Conservation (phyloP, 495 filamentous ascomycete species). For the Talaromyces proteolyticus region DNA sequence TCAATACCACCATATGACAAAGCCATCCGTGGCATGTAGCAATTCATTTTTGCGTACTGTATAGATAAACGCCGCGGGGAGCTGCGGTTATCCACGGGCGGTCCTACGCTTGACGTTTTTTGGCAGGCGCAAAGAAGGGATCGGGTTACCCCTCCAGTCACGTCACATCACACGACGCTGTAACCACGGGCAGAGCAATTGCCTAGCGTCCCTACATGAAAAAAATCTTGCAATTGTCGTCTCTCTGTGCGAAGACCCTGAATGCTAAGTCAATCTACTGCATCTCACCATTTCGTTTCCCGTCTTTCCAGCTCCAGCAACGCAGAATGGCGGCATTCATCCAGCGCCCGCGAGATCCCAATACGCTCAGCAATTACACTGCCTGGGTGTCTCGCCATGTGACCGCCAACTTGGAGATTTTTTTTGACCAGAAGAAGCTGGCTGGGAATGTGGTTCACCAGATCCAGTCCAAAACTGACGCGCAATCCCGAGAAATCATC, state of each 20-base stretch:
- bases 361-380: constrained; percentile 87
- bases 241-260: background rate
- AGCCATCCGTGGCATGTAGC: no score
- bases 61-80: no score
- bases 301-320: background rate
- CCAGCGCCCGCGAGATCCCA: constrained; percentile 60
- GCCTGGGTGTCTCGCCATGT: constrained; percentile 78
- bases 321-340: constrained; percentile 20
- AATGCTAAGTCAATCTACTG: background rate
- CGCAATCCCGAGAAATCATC: constrained; percentile 64
- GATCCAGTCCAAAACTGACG: constrained; percentile 65
- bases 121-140: no score
- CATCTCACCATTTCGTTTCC: background rate
- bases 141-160: no score
- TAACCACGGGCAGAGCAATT: no score
- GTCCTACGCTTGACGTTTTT: no score
- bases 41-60: no score
- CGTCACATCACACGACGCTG: no score
- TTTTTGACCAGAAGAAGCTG: constrained; percentile 71
- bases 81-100: no score
- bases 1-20: no score
- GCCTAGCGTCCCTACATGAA: no score
- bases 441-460: constrained; percentile 68
- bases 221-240: background rate
- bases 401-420: constrained; percentile 68